These are phyloP conservation scores for Lavandula angustifolia DNA, from an alignment of 257 asterid species.

Conservation along the genomic window DNA sequence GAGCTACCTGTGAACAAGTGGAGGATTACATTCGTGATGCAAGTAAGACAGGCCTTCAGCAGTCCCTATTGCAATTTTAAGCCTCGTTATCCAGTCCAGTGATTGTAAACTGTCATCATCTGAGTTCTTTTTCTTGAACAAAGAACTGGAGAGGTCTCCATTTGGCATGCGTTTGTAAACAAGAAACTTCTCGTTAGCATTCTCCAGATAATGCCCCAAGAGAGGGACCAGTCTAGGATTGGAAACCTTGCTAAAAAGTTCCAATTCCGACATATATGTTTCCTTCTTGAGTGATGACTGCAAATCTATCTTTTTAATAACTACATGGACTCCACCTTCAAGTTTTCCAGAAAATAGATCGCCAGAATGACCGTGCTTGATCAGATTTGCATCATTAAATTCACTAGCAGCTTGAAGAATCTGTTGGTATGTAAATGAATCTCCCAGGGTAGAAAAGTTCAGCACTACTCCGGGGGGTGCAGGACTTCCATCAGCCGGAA, in stretches of 20 bases:
- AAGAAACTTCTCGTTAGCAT: conserved; percentile 76
- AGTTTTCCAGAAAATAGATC: conserved; percentile 70
- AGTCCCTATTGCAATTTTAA: conserved; percentile 89
- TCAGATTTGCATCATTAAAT: conserved; percentile 54
- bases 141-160: conserved; percentile 81
- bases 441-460: conserved; percentile 60
- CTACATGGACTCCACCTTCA: conserved; percentile 74
- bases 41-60: conserved; percentile 84
- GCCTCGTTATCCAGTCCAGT: conserved; percentile 95
- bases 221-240: conserved; percentile 82
- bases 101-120: conserved; percentile 69
- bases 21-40: conserved; percentile 89
- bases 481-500: conserved; percentile 56
- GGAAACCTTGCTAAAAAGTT: conserved; percentile 68
- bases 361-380: conserved; percentile 84
- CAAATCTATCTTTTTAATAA: conserved; percentile 68
- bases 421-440: conserved; percentile 75
- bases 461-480: conserved; percentile 50
- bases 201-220: conserved; percentile 89
- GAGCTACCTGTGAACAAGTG: conserved; percentile 89
- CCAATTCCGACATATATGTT: conserved; percentile 60
- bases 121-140: conserved; percentile 63
- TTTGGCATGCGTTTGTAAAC: conserved; percentile 87
- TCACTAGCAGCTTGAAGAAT: conserved; percentile 72
- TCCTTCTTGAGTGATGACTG: conserved; percentile 59